Evolutionary conservation across 208 protist genomes (phyloP), one percentile per base, ranked within the genome.

Genomic region (Crithidia fasciculata): DNA sequence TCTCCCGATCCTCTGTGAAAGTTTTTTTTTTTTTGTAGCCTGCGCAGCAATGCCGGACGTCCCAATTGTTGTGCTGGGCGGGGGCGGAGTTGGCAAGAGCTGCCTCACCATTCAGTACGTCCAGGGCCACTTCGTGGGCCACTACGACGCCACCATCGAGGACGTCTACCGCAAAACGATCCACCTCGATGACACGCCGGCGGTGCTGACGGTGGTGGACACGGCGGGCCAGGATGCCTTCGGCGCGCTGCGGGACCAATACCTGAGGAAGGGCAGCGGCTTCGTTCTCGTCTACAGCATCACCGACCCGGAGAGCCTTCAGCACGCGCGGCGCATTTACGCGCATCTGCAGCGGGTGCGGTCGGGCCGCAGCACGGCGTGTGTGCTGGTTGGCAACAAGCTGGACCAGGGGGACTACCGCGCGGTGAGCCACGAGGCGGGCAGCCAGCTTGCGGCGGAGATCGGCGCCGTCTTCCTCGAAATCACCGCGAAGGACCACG

Each of bases 191-290:
- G 67, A 45, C 53, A 77, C 87, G 58, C 86, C 80, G 15, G 85
- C 91, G 39, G 94, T 97, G 56, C 76, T 98, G 18, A 93, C 96
- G 62, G 96, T 98, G 59, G 90, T 92, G 66, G 94, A 98, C 79
- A 98, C 95, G 8, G 94, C 94, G 9, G 95, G 95, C 4, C 93
- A 98, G 75, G 97, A 99, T 70, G 84, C 91, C 13, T 97, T 98
- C 79, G 69, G 77, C n/a, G 76, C 81, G 1, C 72, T 98, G 76
- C 85, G 82, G 12, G 78, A 88, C 44, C 76, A 80, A 40, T 85
- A 89, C 58, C 62, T 91, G 40, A 52, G 63, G 47, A 84, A 85
- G 45, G 84, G 85, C 2, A 52, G 85, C 15, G 87, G 74, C 10
- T 88, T 91, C 49, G 67, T 92, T 9, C 66, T 95, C 28, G 80